Evolutionary conservation across 2,329 filamentous ascomycete genomes (phyloP).

Genomic region (Fusarium virguliforme): DNA sequence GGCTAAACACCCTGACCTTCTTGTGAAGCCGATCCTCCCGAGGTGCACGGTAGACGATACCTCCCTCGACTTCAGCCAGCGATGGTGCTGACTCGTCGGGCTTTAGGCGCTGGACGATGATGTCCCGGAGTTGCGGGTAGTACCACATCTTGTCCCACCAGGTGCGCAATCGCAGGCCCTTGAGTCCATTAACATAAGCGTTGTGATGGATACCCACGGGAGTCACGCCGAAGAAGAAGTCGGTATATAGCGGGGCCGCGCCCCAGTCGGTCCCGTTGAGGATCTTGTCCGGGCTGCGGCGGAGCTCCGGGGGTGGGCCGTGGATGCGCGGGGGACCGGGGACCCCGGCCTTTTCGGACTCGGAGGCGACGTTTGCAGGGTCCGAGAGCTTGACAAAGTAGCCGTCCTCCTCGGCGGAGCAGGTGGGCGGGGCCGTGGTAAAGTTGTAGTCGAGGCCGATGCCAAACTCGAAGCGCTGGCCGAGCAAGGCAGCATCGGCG

Average conservation of each 20-base stretch:
- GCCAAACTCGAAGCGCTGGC: slow-evolving; percentile 57
- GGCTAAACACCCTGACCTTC: slow-evolving; percentile 48
- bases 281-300: slow-evolving; percentile 25
- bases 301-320: slow-evolving; percentile 52
- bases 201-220: slow-evolving; percentile 59
- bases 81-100: slow-evolving; percentile 32
- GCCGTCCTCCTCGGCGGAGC: slow-evolving; percentile 58
- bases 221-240: slow-evolving; percentile 57
- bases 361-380: slow-evolving; percentile 37
- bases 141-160: slow-evolving; percentile 60
- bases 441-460: slow-evolving; percentile 60
- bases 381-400: slow-evolving; percentile 54
- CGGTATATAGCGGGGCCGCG: slow-evolving; percentile 56
- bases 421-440: slow-evolving; percentile 57
- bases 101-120: slow-evolving; percentile 51
- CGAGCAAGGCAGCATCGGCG: slow-evolving; percentile 51
- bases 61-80: slow-evolving; percentile 36
- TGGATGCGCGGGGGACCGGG: slow-evolving; percentile 51
- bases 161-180: slow-evolving; percentile 52
- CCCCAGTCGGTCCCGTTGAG: slow-evolving; percentile 51
- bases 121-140: slow-evolving; percentile 52
- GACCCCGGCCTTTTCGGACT: slow-evolving; percentile 54
- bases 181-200: slow-evolving; percentile 55
- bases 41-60: slow-evolving; percentile 49
- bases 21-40: slow-evolving; percentile 33